These are phyloP conservation scores for Bisporella sp. DNA, from an alignment of 2,329 filamentous ascomycete genomes.

Conservation along the genomic window DNA sequence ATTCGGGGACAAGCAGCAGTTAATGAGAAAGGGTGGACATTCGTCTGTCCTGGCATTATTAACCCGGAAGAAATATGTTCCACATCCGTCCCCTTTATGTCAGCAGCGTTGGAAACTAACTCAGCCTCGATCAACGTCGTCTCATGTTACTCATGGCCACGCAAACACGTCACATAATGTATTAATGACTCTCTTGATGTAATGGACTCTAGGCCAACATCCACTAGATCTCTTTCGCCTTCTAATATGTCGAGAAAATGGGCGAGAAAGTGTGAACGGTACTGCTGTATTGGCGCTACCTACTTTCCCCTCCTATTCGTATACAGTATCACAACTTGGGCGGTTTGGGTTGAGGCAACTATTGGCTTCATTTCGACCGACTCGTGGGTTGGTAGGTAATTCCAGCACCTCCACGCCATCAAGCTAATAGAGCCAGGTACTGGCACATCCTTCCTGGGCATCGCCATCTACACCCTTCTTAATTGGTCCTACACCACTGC, in stretches of 20 bases:
- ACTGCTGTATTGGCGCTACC: slow-evolving; percentile 70
- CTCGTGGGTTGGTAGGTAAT: slow-evolving; percentile 48
- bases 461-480: slow-evolving; percentile 69
- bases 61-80: too few species aligned
- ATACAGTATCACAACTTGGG: slow-evolving; percentile 88
- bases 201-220: slow-evolving; percentile 20
- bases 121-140: too few species aligned
- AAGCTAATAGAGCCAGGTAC: slow-evolving; percentile 35
- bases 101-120: too few species aligned
- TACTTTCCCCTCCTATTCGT: slow-evolving; percentile 89
- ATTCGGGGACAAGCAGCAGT: too few species aligned
- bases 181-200: not conserved
- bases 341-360: slow-evolving; percentile 74
- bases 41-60: too few species aligned
- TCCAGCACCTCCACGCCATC: not conserved
- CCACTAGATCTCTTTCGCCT: slow-evolving; percentile 29
- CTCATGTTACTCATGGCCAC: too few species aligned
- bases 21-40: too few species aligned
- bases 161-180: too few species aligned
- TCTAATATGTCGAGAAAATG: slow-evolving; percentile 48
- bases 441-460: slow-evolving; percentile 52
- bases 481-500: slow-evolving; percentile 88
- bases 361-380: slow-evolving; percentile 53
- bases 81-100: too few species aligned
- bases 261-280: slow-evolving; percentile 69